Percentiles rank a stretch among this genome's conserved stretches.
Conservation (phyloP, 257 asterid genomes). For the Lithospermum erythrorhizon region DNA sequence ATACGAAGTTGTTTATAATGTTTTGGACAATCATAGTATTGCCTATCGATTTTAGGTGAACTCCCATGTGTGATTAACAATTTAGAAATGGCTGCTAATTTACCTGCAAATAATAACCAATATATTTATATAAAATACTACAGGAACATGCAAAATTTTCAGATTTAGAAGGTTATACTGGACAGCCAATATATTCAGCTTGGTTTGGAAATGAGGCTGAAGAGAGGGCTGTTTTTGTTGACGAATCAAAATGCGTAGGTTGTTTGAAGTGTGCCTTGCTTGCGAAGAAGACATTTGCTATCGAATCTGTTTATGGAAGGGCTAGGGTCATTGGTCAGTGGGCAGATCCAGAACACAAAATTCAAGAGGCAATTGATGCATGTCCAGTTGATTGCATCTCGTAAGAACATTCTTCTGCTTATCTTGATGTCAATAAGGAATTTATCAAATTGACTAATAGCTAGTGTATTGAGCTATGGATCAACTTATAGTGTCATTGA, state of each 20-base stretch:
- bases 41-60: no score
- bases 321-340: constrained; percentile 89
- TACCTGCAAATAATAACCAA: no score
- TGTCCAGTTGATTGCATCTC: constrained; percentile 96
- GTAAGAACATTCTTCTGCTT: constrained; percentile 24
- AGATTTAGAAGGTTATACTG: constrained; percentile 75
- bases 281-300: constrained; percentile 74
- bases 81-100: no score
- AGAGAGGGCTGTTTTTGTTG: constrained; percentile 74
- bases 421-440: neutral
- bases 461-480: neutral
- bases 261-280: constrained; percentile 85
- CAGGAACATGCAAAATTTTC: constrained; percentile 77
- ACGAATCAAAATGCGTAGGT: constrained; percentile 86
- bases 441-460: neutral
- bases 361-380: constrained; percentile 65
- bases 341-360: constrained; percentile 78
- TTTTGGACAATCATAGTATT: no score
- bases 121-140: constrained; percentile 1
- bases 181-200: constrained; percentile 63
- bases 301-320: constrained; percentile 74
- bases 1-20: no score
- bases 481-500: neutral
- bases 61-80: no score
- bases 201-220: constrained; percentile 71